Conservation (phyloP, 192 early-diverging fungal species). For the Backusella mclennaniae region DNA sequence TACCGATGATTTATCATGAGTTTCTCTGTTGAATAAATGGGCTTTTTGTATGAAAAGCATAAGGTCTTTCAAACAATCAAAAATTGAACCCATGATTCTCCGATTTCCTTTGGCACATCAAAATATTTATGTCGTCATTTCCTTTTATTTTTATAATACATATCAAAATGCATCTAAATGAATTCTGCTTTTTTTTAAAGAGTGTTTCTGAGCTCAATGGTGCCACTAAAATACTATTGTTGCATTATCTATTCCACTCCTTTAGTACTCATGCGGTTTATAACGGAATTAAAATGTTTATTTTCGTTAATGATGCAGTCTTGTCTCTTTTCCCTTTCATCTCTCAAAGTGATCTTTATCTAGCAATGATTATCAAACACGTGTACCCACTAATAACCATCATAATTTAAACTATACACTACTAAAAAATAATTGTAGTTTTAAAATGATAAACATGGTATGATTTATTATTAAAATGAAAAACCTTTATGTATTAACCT, state of each 20-base stretch:
- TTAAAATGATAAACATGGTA: not conserved
- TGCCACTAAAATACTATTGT: not conserved
- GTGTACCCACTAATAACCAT: not conserved
- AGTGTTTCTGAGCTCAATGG: not conserved
- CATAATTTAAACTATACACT: not conserved
- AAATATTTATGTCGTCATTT: not conserved
- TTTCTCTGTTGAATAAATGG: not conserved
- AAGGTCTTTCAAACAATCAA: not conserved
- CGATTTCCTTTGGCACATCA: not conserved
- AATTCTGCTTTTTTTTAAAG: not conserved
- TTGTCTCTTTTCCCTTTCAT: not conserved
- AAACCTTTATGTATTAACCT: not conserved
- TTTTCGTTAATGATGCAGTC: not conserved
- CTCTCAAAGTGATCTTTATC: not conserved
- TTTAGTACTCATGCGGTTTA: not conserved
- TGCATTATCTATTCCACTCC: not conserved
- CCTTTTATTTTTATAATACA: not conserved
- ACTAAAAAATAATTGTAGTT: not conserved
- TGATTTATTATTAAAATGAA: not conserved
- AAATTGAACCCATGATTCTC: constrained; percentile 4
- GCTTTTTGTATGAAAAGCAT: not conserved
- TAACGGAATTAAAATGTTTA: not conserved
- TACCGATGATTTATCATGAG: not conserved
- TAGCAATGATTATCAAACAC: not conserved
- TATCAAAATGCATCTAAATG: not conserved